Conservation (phyloP, 179 eudicot species). For the Heliamphora ciliata region DNA sequence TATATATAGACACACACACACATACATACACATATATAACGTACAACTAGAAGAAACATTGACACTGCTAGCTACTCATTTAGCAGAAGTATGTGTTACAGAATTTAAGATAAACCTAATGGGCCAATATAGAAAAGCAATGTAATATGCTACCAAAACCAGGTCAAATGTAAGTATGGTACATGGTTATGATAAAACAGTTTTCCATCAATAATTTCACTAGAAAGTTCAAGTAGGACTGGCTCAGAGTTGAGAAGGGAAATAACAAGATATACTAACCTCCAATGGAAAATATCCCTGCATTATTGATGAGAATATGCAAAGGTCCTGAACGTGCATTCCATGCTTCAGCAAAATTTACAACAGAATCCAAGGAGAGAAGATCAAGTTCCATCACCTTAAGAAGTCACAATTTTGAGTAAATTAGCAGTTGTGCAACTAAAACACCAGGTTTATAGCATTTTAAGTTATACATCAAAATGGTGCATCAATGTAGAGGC, state of each 20-base stretch:
- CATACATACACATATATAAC: too few species aligned
- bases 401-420: constrained; percentile 16
- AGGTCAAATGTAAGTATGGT: not conserved
- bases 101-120: not conserved
- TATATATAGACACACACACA: too few species aligned
- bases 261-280: constrained; percentile 38
- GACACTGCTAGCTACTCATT: not conserved
- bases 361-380: constrained; percentile 82
- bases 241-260: not conserved
- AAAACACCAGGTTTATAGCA: not conserved
- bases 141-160: not conserved
- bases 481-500: not conserved
- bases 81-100: not conserved
- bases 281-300: constrained; percentile 87
- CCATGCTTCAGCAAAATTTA: constrained; percentile 76
- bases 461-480: not conserved
- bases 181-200: not conserved
- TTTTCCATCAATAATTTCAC: not conserved
- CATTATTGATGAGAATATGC: constrained; percentile 86
- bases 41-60: too few species aligned
- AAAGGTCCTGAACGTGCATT: constrained; percentile 73
- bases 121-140: not conserved
- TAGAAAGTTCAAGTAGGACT: not conserved
- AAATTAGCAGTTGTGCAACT: constrained; percentile 13
- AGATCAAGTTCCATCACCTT: constrained; percentile 92